Percentiles rank a stretch among this genome's conserved stretches.
These are phyloP conservation scores for Leptographium galeiforme DNA, from an alignment of 2,329 filamentous ascomycete species.

Conservation along the genomic window DNA sequence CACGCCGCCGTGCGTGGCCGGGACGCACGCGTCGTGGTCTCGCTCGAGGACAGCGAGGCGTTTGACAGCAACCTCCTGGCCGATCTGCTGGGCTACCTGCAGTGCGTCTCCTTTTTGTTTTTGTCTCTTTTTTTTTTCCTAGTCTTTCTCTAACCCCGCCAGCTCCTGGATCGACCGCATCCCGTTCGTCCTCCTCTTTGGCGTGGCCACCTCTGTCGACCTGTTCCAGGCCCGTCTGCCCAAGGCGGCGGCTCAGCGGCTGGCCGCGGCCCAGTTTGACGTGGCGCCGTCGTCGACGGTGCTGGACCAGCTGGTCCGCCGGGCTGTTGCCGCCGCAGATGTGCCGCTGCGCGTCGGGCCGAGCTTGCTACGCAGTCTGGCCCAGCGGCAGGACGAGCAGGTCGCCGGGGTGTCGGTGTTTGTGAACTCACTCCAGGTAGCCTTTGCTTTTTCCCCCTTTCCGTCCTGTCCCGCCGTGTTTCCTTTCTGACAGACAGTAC, in stretches of 20 bases:
- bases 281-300: constrained; percentile 60
- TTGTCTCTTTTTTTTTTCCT: not conserved
- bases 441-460: not conserved
- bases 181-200: constrained; percentile 64
- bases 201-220: constrained; percentile 70
- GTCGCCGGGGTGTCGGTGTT: constrained; percentile 64
- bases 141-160: not conserved
- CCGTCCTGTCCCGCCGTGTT: not conserved
- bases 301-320: constrained; percentile 58
- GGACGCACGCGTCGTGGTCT: constrained; percentile 46
- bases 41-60: constrained; percentile 70
- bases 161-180: constrained; percentile 59
- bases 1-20: constrained; percentile 35
- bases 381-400: constrained; percentile 64
- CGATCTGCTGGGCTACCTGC: constrained; percentile 42
- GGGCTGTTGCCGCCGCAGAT: constrained; percentile 45
- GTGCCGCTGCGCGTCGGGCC: constrained; percentile 50
- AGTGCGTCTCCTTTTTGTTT: constrained; percentile 21
- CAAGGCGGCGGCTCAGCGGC: constrained; percentile 50
- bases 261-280: constrained; percentile 63
- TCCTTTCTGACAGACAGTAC: constrained; percentile 40
- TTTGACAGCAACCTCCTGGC: constrained; percentile 62
- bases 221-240: constrained; percentile 63
- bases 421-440: constrained; percentile 53
- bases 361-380: constrained; percentile 44